phyloP scores from a whole-genome alignment of 2,329 filamentous ascomycete genomes.

The Bipolaris victoriae region DNA sequence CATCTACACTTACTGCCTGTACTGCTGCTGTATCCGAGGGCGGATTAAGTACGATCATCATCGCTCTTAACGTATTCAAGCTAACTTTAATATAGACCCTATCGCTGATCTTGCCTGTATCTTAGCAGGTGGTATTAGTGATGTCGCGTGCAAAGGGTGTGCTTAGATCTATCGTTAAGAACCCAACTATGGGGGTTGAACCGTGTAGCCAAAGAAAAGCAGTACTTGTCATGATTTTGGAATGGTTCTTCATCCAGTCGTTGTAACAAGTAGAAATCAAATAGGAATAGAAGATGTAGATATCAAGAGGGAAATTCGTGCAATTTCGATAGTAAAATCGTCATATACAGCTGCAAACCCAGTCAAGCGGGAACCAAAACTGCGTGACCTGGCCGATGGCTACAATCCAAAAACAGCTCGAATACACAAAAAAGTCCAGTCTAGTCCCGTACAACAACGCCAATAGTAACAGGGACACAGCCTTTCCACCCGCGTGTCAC shows the following conservation, averaged over 20 bases:
- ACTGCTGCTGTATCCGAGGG: too few species aligned
- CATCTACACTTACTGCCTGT: too few species aligned
- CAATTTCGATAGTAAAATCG: neutral
- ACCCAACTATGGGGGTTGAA: neutral
- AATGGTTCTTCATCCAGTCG: neutral
- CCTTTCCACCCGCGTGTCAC: neutral
- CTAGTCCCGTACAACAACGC: conserved; percentile 5
- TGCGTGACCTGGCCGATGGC: neutral
- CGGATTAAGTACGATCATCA: too few species aligned
- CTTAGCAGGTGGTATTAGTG: too few species aligned
- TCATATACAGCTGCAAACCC: neutral
- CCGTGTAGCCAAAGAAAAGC: neutral
- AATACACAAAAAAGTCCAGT: neutral
- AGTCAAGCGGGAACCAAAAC: neutral
- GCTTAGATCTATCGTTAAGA: too few species aligned
- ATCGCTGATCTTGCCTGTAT: too few species aligned
- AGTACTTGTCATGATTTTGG: neutral
- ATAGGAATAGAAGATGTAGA: neutral
- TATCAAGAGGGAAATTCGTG: neutral
- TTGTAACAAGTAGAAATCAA: neutral
- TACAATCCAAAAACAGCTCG: conserved; percentile 3
- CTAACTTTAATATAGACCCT: too few species aligned
- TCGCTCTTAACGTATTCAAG: too few species aligned
- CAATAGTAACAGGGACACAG: neutral
- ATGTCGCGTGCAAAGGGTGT: too few species aligned